Evolutionary conservation across 352 stramenopile species (phyloP), one percentile per base, ranked within the genome.

Genomic region (Elongisporangium anandrum): DNA sequence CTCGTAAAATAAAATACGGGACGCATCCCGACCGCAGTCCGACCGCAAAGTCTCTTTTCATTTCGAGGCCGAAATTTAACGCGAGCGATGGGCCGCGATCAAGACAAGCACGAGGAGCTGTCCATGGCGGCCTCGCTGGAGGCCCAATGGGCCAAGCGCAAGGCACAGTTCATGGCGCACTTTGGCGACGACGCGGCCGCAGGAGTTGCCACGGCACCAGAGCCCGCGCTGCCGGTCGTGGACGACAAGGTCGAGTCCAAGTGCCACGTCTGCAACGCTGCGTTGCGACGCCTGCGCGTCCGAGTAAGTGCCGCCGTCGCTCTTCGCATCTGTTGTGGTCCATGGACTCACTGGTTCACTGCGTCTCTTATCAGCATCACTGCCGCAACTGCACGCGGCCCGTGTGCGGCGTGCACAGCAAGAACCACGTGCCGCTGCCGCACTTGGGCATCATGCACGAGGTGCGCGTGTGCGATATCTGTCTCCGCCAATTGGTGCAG

Each of bases 401-500:
- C 4, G 81, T 91, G 17, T 91, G 81, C 45, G 75, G 79, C 49
- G 80, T 88, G 24, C 81, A 91, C 64, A 91, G 81, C 54, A 87
- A 83, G 59, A 89, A 91, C 65, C 81, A 91, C 61, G 76, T 91
- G 39, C 81, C 81, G 39, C 61, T 91, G 66, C 81, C 81, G 4
- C 79, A 91, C 26, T 64, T 86, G 41, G 81, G 81, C 23, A 87
- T 91, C 52, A 84, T 91, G 65, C 85, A 79, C 52, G 77, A 87
- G 52, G 79, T 88, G 52, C 81, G 81, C 34, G 81, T 91, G 48
- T 91, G 81, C 56, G 81, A 91, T 54, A 65, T 87, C 57, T 91
- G 81, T 56, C 88, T 77, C 26, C 69, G 81, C n/a, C 67, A 85
- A 20, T 62, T 91, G 22, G 76, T 91, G 26, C 79, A 91, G 52